phyloP scores from a whole-genome alignment of 805 yeast genomes.

The Helenozyma baotianmanensis region DNA sequence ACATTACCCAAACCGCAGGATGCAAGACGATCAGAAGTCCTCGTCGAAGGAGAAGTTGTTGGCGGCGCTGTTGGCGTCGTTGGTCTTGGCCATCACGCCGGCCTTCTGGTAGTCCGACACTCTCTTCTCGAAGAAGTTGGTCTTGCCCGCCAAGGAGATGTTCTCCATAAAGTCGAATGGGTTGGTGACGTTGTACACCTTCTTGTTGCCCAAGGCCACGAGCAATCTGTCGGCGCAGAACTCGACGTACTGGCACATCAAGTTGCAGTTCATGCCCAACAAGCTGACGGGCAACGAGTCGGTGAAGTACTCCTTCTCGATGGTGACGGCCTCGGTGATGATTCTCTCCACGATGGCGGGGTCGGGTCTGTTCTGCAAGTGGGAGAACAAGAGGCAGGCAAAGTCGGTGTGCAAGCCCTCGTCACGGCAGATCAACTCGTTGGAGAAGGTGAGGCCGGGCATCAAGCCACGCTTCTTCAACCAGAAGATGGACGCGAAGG shows the following conservation, averaged over 20 bases:
- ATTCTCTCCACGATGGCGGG: constrained; percentile 74
- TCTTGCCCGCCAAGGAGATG: constrained; percentile 96
- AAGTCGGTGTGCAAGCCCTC: constrained; percentile 99
- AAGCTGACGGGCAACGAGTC: constrained; percentile 92
- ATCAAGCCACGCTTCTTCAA: constrained; percentile 96
- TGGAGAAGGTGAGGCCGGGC: constrained; percentile 98
- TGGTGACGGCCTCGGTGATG: constrained; percentile 90
- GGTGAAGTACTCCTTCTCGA: constrained; percentile 62
- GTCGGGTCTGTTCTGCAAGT: constrained; percentile 84
- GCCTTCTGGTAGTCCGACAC: constrained; percentile 99
- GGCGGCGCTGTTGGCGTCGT: constrained; percentile 43
- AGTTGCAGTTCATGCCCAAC: constrained; percentile 88
- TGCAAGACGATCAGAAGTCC: constrained; percentile 62
- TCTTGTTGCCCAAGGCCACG: constrained; percentile 85
- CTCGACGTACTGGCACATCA: constrained; percentile 98
- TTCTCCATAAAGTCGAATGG: constrained; percentile 99
- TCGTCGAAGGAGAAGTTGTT: constrained; percentile 82
- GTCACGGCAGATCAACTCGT: constrained; percentile 95
- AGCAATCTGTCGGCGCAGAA: constrained; percentile 95
- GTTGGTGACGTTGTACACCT: constrained; percentile 79
- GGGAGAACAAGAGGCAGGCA: constrained; percentile 92
- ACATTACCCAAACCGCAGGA: constrained; percentile 1
- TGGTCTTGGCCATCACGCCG: constrained; percentile 87
- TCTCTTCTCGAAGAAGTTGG: constrained; percentile 98
- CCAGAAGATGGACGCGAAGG: constrained; percentile 98